Base-by-base conservation (phyloP, 306 rosid genomes). In the Quercus suber region DNA sequence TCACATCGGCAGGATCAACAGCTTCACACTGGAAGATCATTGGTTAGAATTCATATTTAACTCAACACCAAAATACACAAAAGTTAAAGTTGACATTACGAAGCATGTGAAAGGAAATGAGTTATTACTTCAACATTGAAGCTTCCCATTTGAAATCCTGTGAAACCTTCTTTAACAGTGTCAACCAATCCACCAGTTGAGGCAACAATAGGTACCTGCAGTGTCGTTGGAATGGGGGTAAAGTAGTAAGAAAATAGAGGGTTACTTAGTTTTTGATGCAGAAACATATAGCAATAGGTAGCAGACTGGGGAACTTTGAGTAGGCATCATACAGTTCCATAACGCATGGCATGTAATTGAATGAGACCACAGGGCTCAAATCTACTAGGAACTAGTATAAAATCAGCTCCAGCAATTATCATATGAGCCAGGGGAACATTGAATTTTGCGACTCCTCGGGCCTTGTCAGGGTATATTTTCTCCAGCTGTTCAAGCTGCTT, bases 161-260 rank as follows among this genome's bases (percentile, higher is more conserved):
- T 91, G 83, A 84, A 89, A 53, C 96, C 97, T 81, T 93, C 94
- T 83, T 90, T 81, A 53, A 93, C 96, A 17, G 97, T 93, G 76
- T 91, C 96, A 2, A 93, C 97, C 85, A 93, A 80, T 55, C 97
- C 97, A 68, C 96, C 97, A 27, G 97, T 93, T 76, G 97, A 90
- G 61, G 96, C 89, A 75, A 90, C 94, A 64, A 93, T 83, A 11
- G 96, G 96, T 60, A 91, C 92, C 97, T 93, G 78, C 67, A 82
- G 30, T 20, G 65, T 4, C 20, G 41, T 1, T 73, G 15, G 3
- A 17, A 31, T 73, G 43, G 69, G 55, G 53, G 55, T 53, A 76
- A 45, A 83, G 6, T 33, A 49, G 23, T 76, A 12, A 35, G 77
- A 74, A 52, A 74, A 71, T 31, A 76, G 28, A 68, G 43, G 12